Base-by-base conservation (phyloP, 1,284 basidiomycete genomes). In the Stygiomarasmius scandens region DNA sequence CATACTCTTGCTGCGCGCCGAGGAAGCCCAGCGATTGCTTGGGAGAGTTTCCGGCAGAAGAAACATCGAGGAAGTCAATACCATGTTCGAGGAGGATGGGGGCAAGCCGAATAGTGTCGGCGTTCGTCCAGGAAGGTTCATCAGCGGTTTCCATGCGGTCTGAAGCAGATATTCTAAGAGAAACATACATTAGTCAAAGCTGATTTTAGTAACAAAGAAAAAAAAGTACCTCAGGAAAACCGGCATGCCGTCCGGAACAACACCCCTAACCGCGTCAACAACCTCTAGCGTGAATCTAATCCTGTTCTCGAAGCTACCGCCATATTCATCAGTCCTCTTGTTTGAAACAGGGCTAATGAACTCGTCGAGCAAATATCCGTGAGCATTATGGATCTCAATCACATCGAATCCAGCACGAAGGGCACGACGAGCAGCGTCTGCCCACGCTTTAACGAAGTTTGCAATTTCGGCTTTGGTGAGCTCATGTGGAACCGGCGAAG, bases 281-380 rank as follows among this genome's bases (percentile, higher is more conserved):
- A 89, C 70, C 66, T 88, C 83, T 14, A 92, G 69, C 2, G 81
- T 77, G 6, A 90, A 68, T 14, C 88, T 74, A 29, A 80, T 78
- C 44, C 89, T 81, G 69, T 90, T 90, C 67, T 90, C 87, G 62
- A 90, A 85, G 63, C 77, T 82, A 2, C 90, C 90, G 3, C 90
- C 89, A 66, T 92, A 93, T 63, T 83, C 71, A 67, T 92, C 90
- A 2, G 80, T 87, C 12, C 90, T 82, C 62, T 81, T 77, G 76
- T 93, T 93, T 57, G 80, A 81, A 19, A 81, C 67, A 0, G 89
- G 89, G 58, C 83, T 85, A 46, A 84, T 43, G 76, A 90, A 78
- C 48, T 68, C 69, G 63, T 78, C 75, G 23, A 87, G 60, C 24
- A 87, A 70, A 70, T 86, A 89, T 38, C 86, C 83, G 64, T 93